These are phyloP conservation scores for Multifurca ochricompacta DNA, from an alignment of 768 basidiomycete species.

Conservation along the genomic window DNA sequence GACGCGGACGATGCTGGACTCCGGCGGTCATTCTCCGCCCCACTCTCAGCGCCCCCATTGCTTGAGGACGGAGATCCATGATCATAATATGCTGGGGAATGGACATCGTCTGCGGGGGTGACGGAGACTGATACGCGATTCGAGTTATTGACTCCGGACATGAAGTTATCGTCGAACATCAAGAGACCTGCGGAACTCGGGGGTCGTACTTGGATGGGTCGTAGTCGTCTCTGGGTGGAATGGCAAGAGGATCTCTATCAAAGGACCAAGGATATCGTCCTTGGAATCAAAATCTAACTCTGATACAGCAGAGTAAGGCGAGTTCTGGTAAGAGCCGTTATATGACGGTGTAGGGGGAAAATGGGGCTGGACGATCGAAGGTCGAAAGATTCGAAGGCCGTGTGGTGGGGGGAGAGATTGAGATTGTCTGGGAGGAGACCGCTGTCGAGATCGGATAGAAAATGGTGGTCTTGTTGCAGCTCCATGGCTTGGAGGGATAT, in stretches of 20 bases:
- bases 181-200: constrained; percentile 19
- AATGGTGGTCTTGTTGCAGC: constrained; percentile 15
- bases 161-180: constrained; percentile 34
- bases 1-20: constrained; percentile 64
- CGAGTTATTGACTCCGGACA: constrained; percentile 40
- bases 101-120: constrained; percentile 29
- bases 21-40: constrained; percentile 38
- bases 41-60: constrained; percentile 42
- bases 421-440: constrained; percentile 21
- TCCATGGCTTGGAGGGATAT: constrained; percentile 11
- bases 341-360: constrained; percentile 49
- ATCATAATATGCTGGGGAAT: constrained; percentile 42
- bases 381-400: constrained; percentile 28
- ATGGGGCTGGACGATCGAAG: constrained; percentile 30
- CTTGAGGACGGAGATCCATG: constrained; percentile 54
- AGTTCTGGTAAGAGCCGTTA: constrained; percentile 62
- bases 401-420: constrained; percentile 30
- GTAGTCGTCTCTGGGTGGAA: constrained; percentile 43
- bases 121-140: constrained; percentile 41
- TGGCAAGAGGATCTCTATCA: constrained; percentile 32
- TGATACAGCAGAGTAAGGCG: constrained; percentile 59
- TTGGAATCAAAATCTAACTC: constrained; percentile 41
- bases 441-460: constrained; percentile 16
- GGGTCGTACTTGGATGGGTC: constrained; percentile 73
- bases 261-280: constrained; percentile 41